Base-by-base conservation (phyloP, 2,329 filamentous ascomycete genomes). In the Malbranchea zuffiana region DNA sequence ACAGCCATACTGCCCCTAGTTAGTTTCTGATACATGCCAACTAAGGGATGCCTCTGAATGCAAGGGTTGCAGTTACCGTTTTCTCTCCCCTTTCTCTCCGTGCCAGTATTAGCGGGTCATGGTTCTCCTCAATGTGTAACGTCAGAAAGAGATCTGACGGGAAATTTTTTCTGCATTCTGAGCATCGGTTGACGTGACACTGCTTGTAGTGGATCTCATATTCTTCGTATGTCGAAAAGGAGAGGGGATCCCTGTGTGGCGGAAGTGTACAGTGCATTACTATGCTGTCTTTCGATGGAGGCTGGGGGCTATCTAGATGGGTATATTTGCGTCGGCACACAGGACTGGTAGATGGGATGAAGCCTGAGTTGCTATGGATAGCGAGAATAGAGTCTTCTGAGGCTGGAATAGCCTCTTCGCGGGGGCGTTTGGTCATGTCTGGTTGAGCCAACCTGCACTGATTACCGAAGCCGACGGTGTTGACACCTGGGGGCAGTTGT, bases 191-290 rank as follows among this genome's bases (percentile, higher is more conserved):
- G 42, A 76, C 74, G 58, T 96, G 90, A 15, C 72, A 67, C 53
- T 83, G 78, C 47, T 68, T 71, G 62, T 95, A 95, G 57, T 98
- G 90, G 6, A 79, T 63, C 55, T 95, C 86, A 60, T 92, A 95
- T 11, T 86, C 82, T 41, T 77, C 71, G 53, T 85, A 86, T 0
- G 78, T 77, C 16, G 65, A 55, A 59, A 98, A 96, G 3, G 69
- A 66, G 37, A 90, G 53, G 1, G 75, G 67, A 42, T 80, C 72
- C 47, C 66, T 70, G 60, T 95, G 87, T 31, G 84, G 83, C 36
- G 87, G 84, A 15, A 96, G 68, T 13, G 74, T 75, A 64, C 88
- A 96, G 60, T 68, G 75, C 74, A 95, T 93, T 40, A 72, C 62
- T 41, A 63, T 52, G 29, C 49, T 26, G 29, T 46, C 46, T 13